Base-by-base conservation (phyloP, 345 rosid genomes). In the Conringia planisiliqua region DNA sequence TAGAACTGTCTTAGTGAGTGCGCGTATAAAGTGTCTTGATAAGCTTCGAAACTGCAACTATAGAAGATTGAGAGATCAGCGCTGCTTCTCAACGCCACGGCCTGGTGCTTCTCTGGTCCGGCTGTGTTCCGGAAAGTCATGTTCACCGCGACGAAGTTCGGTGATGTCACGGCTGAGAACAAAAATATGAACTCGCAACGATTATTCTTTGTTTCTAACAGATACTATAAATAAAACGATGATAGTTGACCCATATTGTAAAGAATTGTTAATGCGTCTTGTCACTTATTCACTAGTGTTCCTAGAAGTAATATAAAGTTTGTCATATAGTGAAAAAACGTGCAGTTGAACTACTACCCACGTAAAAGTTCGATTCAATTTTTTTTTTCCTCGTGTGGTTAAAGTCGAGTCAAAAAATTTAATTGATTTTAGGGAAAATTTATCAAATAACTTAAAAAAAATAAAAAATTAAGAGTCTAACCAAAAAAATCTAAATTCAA, bases 101-200 rank as follows among this genome's bases (percentile, higher is more conserved):
- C 98, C 18, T 93, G 98, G 72, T 89, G 92, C 76, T 89, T 91
- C 76, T 61, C 69, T 24, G 97, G 84, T 3, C 98, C 98, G 1
- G 98, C 98, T 1, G 97, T 91, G 80, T 94, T 94, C 4, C 84
- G 93, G 82, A 94, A 58, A 0, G 98, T 94, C 3, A 94, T 80
- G 80, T 88, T 85, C n/a, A 86, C 85, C 13, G 89, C 96, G 14
- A 91, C 89, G 29, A 91, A 94, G 76, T 92, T 87, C 10, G 93
- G 88, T 24, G 90, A 81, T 63, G 82, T 81, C 52, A 92, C 97
- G 38, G 85, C 98, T 94, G 92, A 73, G 71, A 68, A 7, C 8
- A 32, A 8, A 6, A 6, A 17, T 7, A 57, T n/a, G n/a, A 20
- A 44, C 30, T 33, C 16, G 33, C n/a, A 30, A 40, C 7, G 27